Conservation (phyloP, 2,329 filamentous ascomycete genomes). For the Cladophialophora immunda region DNA sequence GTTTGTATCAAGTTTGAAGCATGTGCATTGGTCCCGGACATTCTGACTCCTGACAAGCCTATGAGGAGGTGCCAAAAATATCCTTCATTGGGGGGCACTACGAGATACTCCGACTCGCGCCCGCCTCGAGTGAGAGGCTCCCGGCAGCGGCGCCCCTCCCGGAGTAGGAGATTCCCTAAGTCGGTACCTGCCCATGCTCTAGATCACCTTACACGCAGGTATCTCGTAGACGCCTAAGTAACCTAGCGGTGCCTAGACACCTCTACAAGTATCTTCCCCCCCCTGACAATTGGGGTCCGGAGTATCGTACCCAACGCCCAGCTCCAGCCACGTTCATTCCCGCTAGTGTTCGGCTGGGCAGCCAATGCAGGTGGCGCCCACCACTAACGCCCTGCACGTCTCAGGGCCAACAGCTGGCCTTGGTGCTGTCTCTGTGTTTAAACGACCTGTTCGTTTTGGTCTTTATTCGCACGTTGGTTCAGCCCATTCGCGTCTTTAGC, state of each 20-base stretch:
- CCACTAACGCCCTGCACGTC: conserved; percentile 12
- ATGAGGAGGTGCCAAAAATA: conserved; percentile 28
- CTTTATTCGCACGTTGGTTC: conserved; percentile 4
- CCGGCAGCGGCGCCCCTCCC: background rate
- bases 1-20: background rate
- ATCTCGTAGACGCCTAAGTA: too few relatives aligned
- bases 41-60: conserved; percentile 17
- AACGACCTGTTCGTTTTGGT: conserved; percentile 10
- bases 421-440: background rate
- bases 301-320: background rate
- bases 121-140: conserved; percentile 13
- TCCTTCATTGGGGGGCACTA: background rate
- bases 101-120: conserved; percentile 1
- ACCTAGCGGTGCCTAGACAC: background rate
- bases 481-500: conserved; percentile 23
- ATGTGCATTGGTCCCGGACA: conserved; percentile 22
- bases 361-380: conserved; percentile 14
- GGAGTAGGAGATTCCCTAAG: background rate
- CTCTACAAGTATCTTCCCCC: background rate
- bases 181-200: too few relatives aligned
- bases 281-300: conserved; percentile 1
- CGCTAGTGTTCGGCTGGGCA: conserved; percentile 17
- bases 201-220: too few relatives aligned
- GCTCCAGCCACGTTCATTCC: conserved; percentile 18
- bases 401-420: conserved; percentile 11